Evolutionary conservation across 495 filamentous ascomycete genomes (phyloP).

Genomic region (Chaetomium fimeti): DNA sequence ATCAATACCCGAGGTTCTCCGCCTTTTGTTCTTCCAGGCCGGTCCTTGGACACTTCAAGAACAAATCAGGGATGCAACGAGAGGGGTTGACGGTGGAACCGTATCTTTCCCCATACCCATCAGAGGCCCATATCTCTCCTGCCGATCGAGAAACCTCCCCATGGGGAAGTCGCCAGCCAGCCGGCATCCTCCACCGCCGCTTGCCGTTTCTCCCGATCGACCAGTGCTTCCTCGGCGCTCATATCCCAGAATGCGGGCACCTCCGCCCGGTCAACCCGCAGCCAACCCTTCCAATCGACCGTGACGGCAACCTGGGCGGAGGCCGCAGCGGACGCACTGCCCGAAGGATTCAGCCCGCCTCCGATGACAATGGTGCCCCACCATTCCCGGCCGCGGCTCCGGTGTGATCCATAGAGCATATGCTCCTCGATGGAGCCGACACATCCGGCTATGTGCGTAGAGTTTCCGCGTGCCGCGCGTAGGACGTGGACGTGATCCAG

Average conservation of each 20-base stretch:
- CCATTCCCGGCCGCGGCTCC: slow-evolving; percentile 48
- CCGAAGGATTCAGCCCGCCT: slow-evolving; percentile 25
- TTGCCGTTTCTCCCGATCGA: slow-evolving; percentile 25
- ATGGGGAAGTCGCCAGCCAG: slow-evolving; percentile 32
- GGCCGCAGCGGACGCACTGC: background rate
- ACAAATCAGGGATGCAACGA: background rate
- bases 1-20: background rate
- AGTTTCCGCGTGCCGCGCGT: slow-evolving; percentile 28
- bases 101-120: background rate
- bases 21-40: background rate
- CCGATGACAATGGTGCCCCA: slow-evolving; percentile 51
- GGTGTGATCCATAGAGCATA: slow-evolving; percentile 50
- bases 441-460: slow-evolving; percentile 28
- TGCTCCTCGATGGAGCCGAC: slow-evolving; percentile 42
- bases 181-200: slow-evolving; percentile 27
- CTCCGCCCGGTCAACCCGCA: slow-evolving; percentile 47
- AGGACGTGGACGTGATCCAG: slow-evolving; percentile 46
- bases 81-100: slow-evolving; percentile 1
- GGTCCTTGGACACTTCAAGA: background rate
- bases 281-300: slow-evolving; percentile 50
- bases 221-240: slow-evolving; percentile 28
- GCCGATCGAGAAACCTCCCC: slow-evolving; percentile 32
- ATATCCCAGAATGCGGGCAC: slow-evolving; percentile 26
- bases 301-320: slow-evolving; percentile 36
- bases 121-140: background rate